Conservation (phyloP, 352 stramenopile species). For the Pythium aquatile region DNA sequence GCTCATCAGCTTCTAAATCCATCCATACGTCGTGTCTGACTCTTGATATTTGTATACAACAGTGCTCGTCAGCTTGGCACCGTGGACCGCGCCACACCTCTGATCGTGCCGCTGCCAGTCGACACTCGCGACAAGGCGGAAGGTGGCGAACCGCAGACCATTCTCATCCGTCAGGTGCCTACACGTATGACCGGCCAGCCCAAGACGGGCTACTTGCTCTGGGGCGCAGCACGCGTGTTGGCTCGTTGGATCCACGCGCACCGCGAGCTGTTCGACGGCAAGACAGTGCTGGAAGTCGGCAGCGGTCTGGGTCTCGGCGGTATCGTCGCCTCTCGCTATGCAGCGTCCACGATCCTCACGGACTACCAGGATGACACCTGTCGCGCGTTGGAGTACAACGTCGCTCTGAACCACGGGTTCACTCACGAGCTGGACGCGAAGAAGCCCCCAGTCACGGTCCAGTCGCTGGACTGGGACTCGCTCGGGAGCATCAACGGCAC, state of each 20-base stretch:
- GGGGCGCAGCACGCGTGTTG: slow-evolving; percentile 78
- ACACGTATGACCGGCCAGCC: slow-evolving; percentile 83
- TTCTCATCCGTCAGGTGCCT: slow-evolving; percentile 80
- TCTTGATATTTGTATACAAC: not conserved
- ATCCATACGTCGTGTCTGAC: slow-evolving; percentile 5
- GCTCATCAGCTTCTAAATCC: not conserved
- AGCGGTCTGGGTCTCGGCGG: slow-evolving; percentile 79
- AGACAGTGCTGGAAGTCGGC: slow-evolving; percentile 79
- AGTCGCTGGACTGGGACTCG: slow-evolving; percentile 75
- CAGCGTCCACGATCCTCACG: slow-evolving; percentile 58
- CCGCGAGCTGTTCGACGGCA: slow-evolving; percentile 65
- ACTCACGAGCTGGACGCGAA: slow-evolving; percentile 57
- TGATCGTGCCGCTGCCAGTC: slow-evolving; percentile 52
- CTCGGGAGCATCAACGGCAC: slow-evolving; percentile 55
- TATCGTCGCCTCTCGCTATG: slow-evolving; percentile 74
- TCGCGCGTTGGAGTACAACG: slow-evolving; percentile 73
- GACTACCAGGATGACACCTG: slow-evolving; percentile 87
- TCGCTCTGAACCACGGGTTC: slow-evolving; percentile 70
- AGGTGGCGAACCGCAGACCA: slow-evolving; percentile 31
- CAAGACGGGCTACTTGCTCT: slow-evolving; percentile 85
- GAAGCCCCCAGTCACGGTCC: slow-evolving; percentile 54
- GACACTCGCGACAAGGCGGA: slow-evolving; percentile 49
- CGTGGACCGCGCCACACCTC: slow-evolving; percentile 53
- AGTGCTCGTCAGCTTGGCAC: slow-evolving; percentile 60
- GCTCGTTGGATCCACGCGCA: slow-evolving; percentile 81